Conservation (phyloP, 1,139 yeast genomes). For the Hyphopichia pseudoburtonii region DNA sequence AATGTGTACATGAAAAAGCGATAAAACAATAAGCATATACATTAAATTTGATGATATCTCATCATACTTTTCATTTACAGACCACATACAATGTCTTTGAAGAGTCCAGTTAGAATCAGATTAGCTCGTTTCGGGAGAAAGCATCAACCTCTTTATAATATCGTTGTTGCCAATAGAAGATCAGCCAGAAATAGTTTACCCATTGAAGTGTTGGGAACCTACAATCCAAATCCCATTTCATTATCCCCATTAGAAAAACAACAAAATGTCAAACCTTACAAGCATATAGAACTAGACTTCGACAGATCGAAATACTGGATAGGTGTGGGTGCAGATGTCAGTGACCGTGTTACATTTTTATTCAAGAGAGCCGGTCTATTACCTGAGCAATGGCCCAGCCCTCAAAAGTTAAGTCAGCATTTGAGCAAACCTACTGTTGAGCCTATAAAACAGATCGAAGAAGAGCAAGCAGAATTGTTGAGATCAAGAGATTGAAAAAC, state of each 20-base stretch:
- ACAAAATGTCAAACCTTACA: constrained; percentile 59
- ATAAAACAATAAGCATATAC: too few species aligned
- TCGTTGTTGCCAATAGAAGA: constrained; percentile 77
- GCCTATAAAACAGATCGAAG: constrained; percentile 26
- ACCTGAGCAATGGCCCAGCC: constrained; percentile 71
- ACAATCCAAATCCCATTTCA: constrained; percentile 80
- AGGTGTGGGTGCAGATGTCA: constrained; percentile 98
- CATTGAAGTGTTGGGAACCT: constrained; percentile 92
- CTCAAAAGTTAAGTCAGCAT: constrained; percentile 36
- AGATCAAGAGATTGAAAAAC: constrained; percentile 30
- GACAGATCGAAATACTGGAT: constrained; percentile 95
- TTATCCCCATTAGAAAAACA: constrained; percentile 57
- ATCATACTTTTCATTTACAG: not conserved
- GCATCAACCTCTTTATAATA: constrained; percentile 85
- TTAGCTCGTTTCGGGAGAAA: constrained; percentile 91
- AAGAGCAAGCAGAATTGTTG: constrained; percentile 33
- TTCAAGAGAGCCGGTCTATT: constrained; percentile 78
- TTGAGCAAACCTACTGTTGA: constrained; percentile 29
- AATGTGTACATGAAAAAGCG: too few species aligned
- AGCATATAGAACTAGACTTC: constrained; percentile 82
- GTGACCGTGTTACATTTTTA: constrained; percentile 74
- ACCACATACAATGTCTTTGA: constrained; percentile 12
- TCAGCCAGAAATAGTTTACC: constrained; percentile 84
- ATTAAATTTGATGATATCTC: too few species aligned
- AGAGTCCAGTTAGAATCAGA: constrained; percentile 52